Percentiles rank a stretch among this genome's conserved stretches.
These are phyloP conservation scores for Alternaria burnsii DNA, from an alignment of 2,329 filamentous ascomycete genomes.

Conservation along the genomic window DNA sequence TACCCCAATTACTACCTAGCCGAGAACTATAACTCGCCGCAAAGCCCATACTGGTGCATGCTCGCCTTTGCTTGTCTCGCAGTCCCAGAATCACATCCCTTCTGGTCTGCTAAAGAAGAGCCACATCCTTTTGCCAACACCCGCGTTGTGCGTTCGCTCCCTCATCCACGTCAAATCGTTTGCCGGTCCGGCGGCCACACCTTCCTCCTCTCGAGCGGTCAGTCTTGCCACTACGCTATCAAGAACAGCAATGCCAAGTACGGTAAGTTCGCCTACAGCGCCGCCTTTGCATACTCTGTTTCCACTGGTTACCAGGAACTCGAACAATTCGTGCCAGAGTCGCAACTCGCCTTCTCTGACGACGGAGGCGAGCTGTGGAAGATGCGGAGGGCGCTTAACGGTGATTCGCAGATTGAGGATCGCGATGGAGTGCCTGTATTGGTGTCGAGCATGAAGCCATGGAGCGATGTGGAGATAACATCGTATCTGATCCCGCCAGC, in stretches of 20 bases:
- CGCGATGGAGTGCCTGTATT: constrained; percentile 66
- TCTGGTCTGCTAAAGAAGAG: constrained; percentile 76
- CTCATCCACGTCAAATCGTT: constrained; percentile 77
- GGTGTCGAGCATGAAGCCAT: constrained; percentile 75
- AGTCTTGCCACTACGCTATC: constrained; percentile 84
- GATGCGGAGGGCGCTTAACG: constrained; percentile 71
- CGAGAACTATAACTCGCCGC: constrained; percentile 84
- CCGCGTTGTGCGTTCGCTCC: constrained; percentile 67
- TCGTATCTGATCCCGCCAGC: constrained; percentile 72
- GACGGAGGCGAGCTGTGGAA: constrained; percentile 83
- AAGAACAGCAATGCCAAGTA: constrained; percentile 85
- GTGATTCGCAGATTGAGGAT: constrained; percentile 67
- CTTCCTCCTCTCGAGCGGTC: constrained; percentile 75
- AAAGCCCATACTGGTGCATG: constrained; percentile 78
- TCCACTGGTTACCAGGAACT: constrained; percentile 78
- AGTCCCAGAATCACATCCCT: constrained; percentile 73
- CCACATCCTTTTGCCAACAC: constrained; percentile 64
- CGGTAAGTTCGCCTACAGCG: constrained; percentile 79
- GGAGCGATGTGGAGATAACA: constrained; percentile 70
- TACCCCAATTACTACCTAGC: constrained; percentile 85
- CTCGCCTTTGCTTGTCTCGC: constrained; percentile 78
- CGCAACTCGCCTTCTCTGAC: constrained; percentile 77
- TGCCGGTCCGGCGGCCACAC: constrained; percentile 76
- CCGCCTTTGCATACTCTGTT: constrained; percentile 78
- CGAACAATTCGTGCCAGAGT: constrained; percentile 79